Evolutionary conservation across 2,329 filamentous ascomycete species (phyloP).

Genomic region (Thielaviopsis ethacetica): DNA sequence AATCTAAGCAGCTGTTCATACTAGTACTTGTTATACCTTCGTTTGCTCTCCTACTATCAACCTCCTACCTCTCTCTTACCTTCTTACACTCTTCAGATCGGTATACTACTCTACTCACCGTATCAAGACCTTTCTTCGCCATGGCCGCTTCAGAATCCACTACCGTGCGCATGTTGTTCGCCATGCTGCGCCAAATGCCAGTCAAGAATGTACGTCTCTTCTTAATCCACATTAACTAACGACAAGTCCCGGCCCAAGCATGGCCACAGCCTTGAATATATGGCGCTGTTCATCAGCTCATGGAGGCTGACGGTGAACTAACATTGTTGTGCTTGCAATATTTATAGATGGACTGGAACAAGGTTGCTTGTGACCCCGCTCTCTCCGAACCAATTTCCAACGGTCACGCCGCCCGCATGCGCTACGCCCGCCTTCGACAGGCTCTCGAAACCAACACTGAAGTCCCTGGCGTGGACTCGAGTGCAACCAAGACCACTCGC

Average conservation of each 20-base stretch:
- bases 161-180: slow-evolving; percentile 35
- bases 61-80: neutral
- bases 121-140: neutral
- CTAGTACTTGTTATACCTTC: too few species aligned
- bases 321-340: slow-evolving; percentile 2
- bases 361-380: slow-evolving; percentile 37
- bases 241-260: neutral
- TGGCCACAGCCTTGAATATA: neutral
- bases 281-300: neutral
- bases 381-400: slow-evolving; percentile 39
- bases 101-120: too few species aligned
- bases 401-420: slow-evolving; percentile 44
- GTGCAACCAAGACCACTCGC: neutral
- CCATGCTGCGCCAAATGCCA: slow-evolving; percentile 42
- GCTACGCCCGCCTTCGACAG: slow-evolving; percentile 36
- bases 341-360: slow-evolving; percentile 41
- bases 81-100: neutral
- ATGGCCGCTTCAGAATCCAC: neutral
- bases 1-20: too few species aligned
- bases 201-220: slow-evolving; percentile 39
- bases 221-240: neutral
- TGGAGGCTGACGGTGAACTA: slow-evolving; percentile 5
- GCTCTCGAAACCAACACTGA: neutral
- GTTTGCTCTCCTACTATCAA: too few species aligned
- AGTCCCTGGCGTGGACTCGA: neutral